These are phyloP conservation scores for Globisporangium carolinianum DNA, from an alignment of 352 stramenopile genomes.

Conservation along the genomic window DNA sequence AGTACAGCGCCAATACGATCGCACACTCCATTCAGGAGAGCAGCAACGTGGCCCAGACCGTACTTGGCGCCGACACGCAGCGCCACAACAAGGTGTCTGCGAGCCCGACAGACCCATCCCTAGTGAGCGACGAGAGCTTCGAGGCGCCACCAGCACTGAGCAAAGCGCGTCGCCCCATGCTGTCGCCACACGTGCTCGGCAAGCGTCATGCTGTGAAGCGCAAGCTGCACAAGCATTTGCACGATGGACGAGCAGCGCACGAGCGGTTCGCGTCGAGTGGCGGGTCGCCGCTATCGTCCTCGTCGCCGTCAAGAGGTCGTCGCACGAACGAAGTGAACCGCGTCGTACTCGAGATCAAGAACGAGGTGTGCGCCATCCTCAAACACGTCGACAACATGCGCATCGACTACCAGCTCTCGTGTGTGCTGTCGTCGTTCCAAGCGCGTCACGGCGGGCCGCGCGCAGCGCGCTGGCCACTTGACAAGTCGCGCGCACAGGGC, in stretches of 20 bases:
- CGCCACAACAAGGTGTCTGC: not conserved
- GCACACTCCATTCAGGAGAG: conserved; percentile 1
- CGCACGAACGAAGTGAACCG: conserved; percentile 32
- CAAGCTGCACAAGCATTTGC: not conserved
- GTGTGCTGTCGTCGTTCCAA: conserved; percentile 37
- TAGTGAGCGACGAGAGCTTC: not conserved
- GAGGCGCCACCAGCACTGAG: not conserved
- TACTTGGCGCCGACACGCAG: too few relatives aligned
- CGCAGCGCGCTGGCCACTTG: conserved; percentile 2
- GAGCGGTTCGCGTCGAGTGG: too few relatives aligned
- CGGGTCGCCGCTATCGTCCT: not conserved
- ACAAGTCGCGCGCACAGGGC: not conserved
- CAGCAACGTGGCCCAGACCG: too few relatives aligned
- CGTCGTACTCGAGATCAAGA: conserved; percentile 70
- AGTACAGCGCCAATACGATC: conserved; percentile 16
- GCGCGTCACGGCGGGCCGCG: conserved; percentile 17
- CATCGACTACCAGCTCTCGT: conserved; percentile 62
- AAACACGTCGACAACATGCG: conserved; percentile 50
- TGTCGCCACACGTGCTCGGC: not conserved
- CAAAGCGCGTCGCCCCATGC: not conserved
- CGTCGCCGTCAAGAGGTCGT: not conserved
- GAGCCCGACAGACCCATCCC: not conserved
- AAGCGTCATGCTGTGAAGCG: not conserved
- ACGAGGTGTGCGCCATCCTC: conserved; percentile 60
- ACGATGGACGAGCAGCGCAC: not conserved